Base-by-base conservation (phyloP, 495 filamentous ascomycete genomes). In the Pyrenula massariospora region DNA sequence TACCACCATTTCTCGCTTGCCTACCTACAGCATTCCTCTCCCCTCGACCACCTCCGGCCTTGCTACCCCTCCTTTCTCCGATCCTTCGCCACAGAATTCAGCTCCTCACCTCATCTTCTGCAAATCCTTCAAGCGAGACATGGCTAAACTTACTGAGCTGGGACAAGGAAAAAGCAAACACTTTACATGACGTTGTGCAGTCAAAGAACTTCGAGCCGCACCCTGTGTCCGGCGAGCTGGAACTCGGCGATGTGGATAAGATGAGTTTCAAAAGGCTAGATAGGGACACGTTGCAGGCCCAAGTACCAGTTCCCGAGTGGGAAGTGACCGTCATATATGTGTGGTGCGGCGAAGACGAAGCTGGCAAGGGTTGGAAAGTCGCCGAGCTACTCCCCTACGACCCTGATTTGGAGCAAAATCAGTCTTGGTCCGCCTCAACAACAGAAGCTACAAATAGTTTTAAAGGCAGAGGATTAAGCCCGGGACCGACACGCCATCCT, bases 81-180 rank as follows among this genome's bases (percentile, higher is more conserved):
- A 93, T 96, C 50, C 82, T 97, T 2, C 86, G 91, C 53, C 92
- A 96, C 65, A 81, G 93, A 48, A 79, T 96, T 8, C 82, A 90
- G 62, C 78, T 93, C 56, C 77, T 96, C 55, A 81, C 84, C 47
- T 67, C 73, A 1, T 66, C 72, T 2, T 64, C 68, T 19, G 68
- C 76, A 0, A 15, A 15, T 15, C 79, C 84, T 22, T 73, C 79
- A 53, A 72, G 77, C 1, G 87, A 92, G 20, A 86, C 88, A 58
- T 98, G 93, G 93, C 83, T 96, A 10, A 77, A 82, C 1, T 71
- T 95, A n/a, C 78, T 98, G n/a, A 90, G 83, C 62, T 98, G 94
- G 82, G 84, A 91, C 56, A 56, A 74, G 0, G 67, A 75, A 12
- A 84, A 84, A 54, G 89, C 85, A 1, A 72, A 87, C 24, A 80